These are phyloP conservation scores for Oryza australiensis DNA, from an alignment of 176 grass and related monocot genomes.

Conservation along the genomic window DNA sequence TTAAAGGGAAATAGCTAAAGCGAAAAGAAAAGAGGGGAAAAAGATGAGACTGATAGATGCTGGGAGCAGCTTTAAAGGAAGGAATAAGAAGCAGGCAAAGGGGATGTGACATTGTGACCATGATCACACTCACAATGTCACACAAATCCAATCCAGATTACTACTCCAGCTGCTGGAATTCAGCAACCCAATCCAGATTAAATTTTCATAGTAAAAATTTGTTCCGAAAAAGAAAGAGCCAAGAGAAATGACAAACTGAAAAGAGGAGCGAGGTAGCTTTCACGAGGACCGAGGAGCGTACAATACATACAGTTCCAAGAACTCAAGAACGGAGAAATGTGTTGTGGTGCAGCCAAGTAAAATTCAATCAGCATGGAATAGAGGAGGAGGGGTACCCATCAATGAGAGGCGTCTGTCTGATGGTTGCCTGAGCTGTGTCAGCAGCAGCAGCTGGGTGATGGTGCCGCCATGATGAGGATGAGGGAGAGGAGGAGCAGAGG, in stretches of 20 bases:
- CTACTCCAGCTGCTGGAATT: too few relatives aligned
- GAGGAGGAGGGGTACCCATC: slow-evolving; percentile 40
- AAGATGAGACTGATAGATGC: slow-evolving; percentile 30
- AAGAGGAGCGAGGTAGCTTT: slow-evolving; percentile 1
- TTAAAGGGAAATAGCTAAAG: slow-evolving; percentile 50
- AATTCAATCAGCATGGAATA: not conserved
- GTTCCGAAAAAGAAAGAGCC: not conserved
- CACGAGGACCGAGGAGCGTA: slow-evolving; percentile 12
- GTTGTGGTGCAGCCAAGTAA: not conserved
- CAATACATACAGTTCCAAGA: slow-evolving; percentile 8
- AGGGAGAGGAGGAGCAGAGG: not conserved
- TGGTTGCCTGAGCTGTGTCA: slow-evolving; percentile 6
- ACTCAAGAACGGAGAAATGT: slow-evolving; percentile 13
- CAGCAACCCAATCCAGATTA: too few relatives aligned
- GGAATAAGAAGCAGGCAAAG: slow-evolving; percentile 56
- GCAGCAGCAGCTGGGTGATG: not conserved
- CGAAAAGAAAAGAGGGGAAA: not conserved
- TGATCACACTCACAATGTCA: not conserved
- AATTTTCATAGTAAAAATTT: not conserved
- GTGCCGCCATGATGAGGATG: slow-evolving; percentile 21
- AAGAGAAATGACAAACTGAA: not conserved
- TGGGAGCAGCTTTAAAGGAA: slow-evolving; percentile 52
- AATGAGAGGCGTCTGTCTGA: slow-evolving; percentile 4
- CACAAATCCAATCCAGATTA: not conserved
- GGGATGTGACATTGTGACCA: not conserved